Percentiles rank a stretch among this genome's conserved stretches.
Conservation (phyloP, 352 stramenopile genomes). For the Pythium sp. region DNA sequence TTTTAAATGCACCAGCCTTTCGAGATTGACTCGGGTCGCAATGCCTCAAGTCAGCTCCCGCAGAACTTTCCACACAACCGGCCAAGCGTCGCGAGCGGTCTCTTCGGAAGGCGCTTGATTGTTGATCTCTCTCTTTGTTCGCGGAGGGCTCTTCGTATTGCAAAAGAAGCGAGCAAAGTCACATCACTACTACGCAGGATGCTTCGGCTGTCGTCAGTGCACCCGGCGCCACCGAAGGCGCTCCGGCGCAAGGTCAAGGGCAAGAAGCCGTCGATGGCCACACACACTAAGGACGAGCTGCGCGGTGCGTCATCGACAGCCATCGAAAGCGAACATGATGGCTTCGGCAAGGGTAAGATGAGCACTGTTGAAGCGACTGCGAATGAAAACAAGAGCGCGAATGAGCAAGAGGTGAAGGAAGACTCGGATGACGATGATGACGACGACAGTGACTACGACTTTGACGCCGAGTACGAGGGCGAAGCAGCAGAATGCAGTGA, state of each 20-base stretch:
- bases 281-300: not conserved
- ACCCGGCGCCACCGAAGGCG: constrained; percentile 3
- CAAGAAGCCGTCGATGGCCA: not conserved
- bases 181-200: not conserved
- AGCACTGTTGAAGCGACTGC: not conserved
- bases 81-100: not conserved
- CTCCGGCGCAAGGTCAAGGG: constrained; percentile 13
- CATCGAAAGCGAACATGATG: not conserved
- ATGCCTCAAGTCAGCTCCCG: not conserved
- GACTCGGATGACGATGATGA: not conserved
- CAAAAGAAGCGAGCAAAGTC: not conserved
- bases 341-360: not conserved
- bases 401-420: not conserved
- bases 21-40: not conserved
- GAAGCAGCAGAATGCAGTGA: not conserved
- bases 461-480: constrained; percentile 10
- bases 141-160: not conserved
- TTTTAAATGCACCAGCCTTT: not conserved
- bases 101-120: constrained; percentile 8
- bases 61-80: not conserved
- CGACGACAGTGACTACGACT: constrained; percentile 30
- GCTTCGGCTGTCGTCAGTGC: constrained; percentile 7
- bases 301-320: not conserved
- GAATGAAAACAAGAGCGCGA: constrained; percentile 4
- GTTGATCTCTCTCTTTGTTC: not conserved